These are phyloP conservation scores for Diaporthe capsici DNA, from an alignment of 2,329 filamentous ascomycete genomes.

Conservation along the genomic window DNA sequence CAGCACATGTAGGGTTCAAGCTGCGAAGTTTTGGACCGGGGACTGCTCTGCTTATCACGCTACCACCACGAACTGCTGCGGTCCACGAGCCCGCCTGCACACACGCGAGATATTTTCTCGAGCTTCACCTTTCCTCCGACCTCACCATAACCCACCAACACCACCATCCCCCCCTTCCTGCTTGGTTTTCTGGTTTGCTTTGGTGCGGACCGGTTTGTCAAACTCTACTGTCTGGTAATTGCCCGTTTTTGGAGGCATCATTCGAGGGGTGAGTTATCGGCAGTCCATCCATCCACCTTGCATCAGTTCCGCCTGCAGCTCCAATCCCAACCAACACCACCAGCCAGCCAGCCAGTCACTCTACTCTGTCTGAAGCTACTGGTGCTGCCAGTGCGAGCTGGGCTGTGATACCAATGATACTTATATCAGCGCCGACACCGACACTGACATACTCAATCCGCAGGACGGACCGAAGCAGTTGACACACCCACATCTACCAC, in stretches of 20 bases:
- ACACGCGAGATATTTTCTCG: slow-evolving; percentile 29
- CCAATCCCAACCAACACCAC: not conserved
- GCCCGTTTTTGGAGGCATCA: not conserved
- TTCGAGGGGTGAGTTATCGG: not conserved
- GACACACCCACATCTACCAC: not conserved
- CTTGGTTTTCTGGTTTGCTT: not conserved
- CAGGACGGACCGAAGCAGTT: slow-evolving; percentile 5
- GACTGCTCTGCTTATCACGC: slow-evolving; percentile 25
- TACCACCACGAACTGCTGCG: not conserved
- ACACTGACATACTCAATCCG: not conserved
- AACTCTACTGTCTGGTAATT: not conserved
- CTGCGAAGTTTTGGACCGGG: slow-evolving; percentile 7
- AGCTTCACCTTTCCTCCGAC: not conserved
- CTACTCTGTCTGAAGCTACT: not conserved
- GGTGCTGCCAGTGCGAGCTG: too few species aligned
- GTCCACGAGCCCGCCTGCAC: not conserved
- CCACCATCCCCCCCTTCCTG: not conserved
- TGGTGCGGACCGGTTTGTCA: not conserved
- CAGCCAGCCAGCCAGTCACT: not conserved
- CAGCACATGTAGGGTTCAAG: slow-evolving; percentile 27
- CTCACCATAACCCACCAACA: not conserved
- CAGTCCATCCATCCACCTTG: not conserved
- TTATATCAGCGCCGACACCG: not conserved
- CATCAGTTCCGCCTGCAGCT: not conserved
- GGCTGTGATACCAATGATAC: too few species aligned